Conservation (phyloP, 768 basidiomycete genomes). For the Suillus subluteus region DNA sequence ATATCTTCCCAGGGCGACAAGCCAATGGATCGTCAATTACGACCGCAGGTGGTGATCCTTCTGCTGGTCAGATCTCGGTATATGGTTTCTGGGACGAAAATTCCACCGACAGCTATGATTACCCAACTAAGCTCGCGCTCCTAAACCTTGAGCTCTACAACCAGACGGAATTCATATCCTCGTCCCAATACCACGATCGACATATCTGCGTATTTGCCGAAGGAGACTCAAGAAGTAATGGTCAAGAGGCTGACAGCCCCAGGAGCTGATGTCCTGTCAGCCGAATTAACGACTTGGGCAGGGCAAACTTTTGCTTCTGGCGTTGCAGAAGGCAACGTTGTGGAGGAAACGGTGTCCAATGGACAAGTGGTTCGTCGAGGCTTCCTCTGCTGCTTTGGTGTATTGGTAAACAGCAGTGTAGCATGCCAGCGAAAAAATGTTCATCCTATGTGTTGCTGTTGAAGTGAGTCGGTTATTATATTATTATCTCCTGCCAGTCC, state of each 20-base stretch:
- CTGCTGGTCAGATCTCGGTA: slow-evolving; percentile 50
- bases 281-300: slow-evolving; percentile 51
- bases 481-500: not conserved
- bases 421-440: not conserved
- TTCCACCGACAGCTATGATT: slow-evolving; percentile 17
- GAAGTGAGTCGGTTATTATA: not conserved
- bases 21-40: slow-evolving; percentile 56
- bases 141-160: slow-evolving; percentile 57
- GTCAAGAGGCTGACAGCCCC: slow-evolving; percentile 49
- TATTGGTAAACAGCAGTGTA: slow-evolving; percentile 25
- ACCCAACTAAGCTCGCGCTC: slow-evolving; percentile 50
- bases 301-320: slow-evolving; percentile 50
- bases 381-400: slow-evolving; percentile 43
- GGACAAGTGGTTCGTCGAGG: slow-evolving; percentile 39
- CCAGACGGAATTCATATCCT: slow-evolving; percentile 42
- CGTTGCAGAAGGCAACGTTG: slow-evolving; percentile 38
- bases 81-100: too few species aligned
- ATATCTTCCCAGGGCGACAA: slow-evolving; percentile 56
- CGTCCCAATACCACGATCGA: slow-evolving; percentile 50
- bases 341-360: slow-evolving; percentile 42
- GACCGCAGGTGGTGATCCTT: slow-evolving; percentile 49
- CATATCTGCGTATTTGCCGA: slow-evolving; percentile 44
- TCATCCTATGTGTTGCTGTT: not conserved
- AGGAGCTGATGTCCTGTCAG: slow-evolving; percentile 49
- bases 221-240: slow-evolving; percentile 31